These are phyloP conservation scores for Pichia insulana DNA, from an alignment of 805 yeast species.

Conservation along the genomic window DNA sequence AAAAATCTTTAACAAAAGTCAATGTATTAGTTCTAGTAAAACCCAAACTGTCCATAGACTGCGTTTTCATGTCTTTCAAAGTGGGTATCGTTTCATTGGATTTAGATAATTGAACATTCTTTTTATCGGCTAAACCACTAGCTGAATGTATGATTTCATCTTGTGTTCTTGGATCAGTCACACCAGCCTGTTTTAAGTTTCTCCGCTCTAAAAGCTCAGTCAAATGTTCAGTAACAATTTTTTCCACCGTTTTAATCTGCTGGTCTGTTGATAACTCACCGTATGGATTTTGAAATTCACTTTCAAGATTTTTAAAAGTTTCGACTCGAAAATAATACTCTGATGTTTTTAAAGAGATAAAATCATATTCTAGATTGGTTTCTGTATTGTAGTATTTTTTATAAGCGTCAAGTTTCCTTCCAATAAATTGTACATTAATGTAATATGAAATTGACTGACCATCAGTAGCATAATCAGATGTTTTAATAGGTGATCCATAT, in stretches of 20 bases:
- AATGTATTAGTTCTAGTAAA: constrained; percentile 1
- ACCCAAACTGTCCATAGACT: neutral
- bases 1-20: constrained; percentile 10
- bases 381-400: constrained; percentile 15
- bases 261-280: constrained; percentile 7
- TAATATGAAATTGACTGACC: constrained; percentile 40
- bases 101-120: neutral
- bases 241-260: constrained; percentile 12
- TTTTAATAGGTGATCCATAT: constrained; percentile 44
- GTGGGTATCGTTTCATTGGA: neutral
- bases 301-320: constrained; percentile 6
- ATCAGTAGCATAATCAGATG: constrained; percentile 36
- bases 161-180: constrained; percentile 6
- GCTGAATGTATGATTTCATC: constrained; percentile 12
- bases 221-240: constrained; percentile 9
- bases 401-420: constrained; percentile 28
- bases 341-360: constrained; percentile 16
- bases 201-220: constrained; percentile 10
- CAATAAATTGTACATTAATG: constrained; percentile 48
- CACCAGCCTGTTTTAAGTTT: constrained; percentile 6
- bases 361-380: constrained; percentile 18
- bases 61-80: constrained; percentile 3
- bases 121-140: constrained; percentile 1
- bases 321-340: constrained; percentile 19
- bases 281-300: constrained; percentile 3